Conservation (phyloP, 2,329 filamentous ascomycete genomes). For the Teratosphaeria zuluensis region DNA sequence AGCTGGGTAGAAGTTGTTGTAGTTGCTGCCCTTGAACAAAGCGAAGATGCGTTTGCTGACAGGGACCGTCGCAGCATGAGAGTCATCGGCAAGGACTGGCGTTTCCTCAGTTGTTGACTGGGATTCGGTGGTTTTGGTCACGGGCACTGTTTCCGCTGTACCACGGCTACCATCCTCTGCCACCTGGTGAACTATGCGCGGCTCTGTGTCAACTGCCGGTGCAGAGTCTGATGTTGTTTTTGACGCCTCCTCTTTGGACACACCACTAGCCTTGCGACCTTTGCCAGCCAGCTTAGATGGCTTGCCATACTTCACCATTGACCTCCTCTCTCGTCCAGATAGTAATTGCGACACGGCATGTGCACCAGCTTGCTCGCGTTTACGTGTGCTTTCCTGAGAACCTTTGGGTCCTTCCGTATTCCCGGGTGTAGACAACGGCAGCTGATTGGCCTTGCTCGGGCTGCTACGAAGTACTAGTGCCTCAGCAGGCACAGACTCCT, state of each 20-base stretch:
- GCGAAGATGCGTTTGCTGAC: conserved; percentile 45
- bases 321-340: conserved; percentile 1
- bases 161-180: neutral
- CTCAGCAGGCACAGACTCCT: neutral
- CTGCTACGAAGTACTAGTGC: conserved; percentile 8
- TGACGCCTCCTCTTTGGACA: neutral
- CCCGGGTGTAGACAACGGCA: conserved; percentile 7
- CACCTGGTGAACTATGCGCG: neutral
- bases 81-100: neutral
- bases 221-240: neutral
- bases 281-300: conserved; percentile 1
- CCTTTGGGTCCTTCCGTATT: conserved; percentile 9
- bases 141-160: neutral
- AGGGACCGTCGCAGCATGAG: neutral
- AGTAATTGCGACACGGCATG: conserved; percentile 24
- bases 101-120: neutral
- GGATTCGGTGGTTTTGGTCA: neutral
- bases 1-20: conserved; percentile 48
- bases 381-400: conserved; percentile 17
- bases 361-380: conserved; percentile 27
- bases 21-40: conserved; percentile 42
- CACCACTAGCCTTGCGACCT: conserved; percentile 1
- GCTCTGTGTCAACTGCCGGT: neutral
- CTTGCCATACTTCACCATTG: neutral
- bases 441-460: conserved; percentile 21